Evolutionary conservation across 257 asterid genomes (phyloP).

Genomic region (Primulina tabacum): DNA sequence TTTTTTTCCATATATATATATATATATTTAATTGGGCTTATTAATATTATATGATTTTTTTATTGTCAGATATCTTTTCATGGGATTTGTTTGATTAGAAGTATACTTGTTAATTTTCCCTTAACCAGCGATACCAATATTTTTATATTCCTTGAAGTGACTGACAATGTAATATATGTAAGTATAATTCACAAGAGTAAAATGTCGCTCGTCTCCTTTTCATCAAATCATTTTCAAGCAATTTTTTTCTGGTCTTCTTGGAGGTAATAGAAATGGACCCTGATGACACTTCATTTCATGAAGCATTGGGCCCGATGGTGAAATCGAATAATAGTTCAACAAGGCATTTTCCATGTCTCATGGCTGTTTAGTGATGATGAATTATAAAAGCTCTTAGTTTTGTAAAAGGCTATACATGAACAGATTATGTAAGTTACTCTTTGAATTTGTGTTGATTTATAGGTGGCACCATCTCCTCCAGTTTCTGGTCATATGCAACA

Average conservation of each 20-base stretch:
- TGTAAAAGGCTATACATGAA: conserved; percentile 11
- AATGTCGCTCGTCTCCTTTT: not conserved
- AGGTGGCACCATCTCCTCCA: conserved; percentile 72
- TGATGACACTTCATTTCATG: no score
- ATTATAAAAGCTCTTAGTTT: conserved; percentile 15
- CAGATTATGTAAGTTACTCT: conserved; percentile 22
- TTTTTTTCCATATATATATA: not conserved
- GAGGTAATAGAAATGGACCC: no score
- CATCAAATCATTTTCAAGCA: no score
- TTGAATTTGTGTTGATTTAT: conserved; percentile 33
- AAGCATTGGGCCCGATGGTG: no score
- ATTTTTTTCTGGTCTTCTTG: no score
- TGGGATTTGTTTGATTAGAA: not conserved
- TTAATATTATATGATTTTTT: not conserved
- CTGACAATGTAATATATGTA: not conserved
- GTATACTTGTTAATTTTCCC: not conserved
- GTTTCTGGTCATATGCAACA: conserved; percentile 61
- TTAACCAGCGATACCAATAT: not conserved
- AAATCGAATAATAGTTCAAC: no score
- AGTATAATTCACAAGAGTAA: no score
- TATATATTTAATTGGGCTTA: not conserved
- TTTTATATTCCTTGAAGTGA: not conserved
- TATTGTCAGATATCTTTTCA: not conserved
- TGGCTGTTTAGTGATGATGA: no score
- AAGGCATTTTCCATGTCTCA: no score